Evolutionary conservation across 1,284 basidiomycete genomes (phyloP), one percentile per base, ranked within the genome.

Genomic region (Microbotryomycetes sp.): DNA sequence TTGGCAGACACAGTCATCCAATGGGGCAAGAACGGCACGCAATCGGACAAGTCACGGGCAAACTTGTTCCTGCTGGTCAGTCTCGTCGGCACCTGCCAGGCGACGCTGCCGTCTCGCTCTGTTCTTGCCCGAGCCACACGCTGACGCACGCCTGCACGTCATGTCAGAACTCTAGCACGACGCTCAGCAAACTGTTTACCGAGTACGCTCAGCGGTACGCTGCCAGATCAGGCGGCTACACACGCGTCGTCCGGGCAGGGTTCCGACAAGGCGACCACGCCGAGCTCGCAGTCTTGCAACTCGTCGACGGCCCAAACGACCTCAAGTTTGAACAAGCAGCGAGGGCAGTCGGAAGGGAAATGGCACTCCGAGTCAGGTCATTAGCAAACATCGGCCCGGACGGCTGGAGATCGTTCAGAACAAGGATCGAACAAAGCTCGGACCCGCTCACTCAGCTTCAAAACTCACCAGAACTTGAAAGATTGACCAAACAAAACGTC

Each of bases 1-100:
- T 78, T 96, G 57, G 92, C 92, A 46, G 96, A 99, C 75, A 96
- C 96, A 84, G 90, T 90, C 59, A 93, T 96, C 68, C 88, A 89
- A 0, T 78, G 90, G 69, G 91, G 89, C 65, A 96, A 94, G 79
- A 85, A 84, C 73, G 86, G 86, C 57, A 56, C 53, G 9, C 56
- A 59, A 45, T 29, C 31, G 21, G 54, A 64, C 55, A 66, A 61
- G 62, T 54, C 63, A 15, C 46, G 67, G 50, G 62, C 69, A 27
- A 61, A 67, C 54, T 50, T 52, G 0, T 91, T 91, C 77, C 79
- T 93, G 35, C 81, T 92, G 68, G 78, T 77, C 45, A 59, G 74
- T 60, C n/a, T n/a, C n/a, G n/a, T n/a, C 5, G 46, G 3, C 53
- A 27, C 24, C 15, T 30, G 13, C 18, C 30, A 11, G 30, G n/a